These are phyloP conservation scores for Dioscorea cayenensis DNA, from an alignment of 116 monocot genomes.

Conservation along the genomic window DNA sequence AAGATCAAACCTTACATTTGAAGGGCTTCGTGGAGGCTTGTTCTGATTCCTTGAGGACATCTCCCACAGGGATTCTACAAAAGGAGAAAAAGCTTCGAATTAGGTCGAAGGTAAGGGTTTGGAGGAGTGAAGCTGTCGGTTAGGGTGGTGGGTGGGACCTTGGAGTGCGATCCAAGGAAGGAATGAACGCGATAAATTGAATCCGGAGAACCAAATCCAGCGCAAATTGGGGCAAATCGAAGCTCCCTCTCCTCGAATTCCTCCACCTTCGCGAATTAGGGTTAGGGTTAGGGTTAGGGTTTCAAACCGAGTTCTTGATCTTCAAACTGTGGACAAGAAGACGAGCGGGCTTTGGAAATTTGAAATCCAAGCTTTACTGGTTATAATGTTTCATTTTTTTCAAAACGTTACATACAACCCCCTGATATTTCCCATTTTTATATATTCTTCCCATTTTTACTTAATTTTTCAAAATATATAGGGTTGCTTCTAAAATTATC, in stretches of 20 bases:
- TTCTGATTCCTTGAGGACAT: slow-evolving; percentile 23
- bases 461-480: too few species aligned
- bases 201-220: neutral
- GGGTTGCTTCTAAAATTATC: too few species aligned
- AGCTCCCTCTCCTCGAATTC: too few species aligned
- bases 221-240: neutral
- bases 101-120: slow-evolving; percentile 5
- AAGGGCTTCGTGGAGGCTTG: slow-evolving; percentile 15
- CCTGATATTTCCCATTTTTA: too few species aligned
- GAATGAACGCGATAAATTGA: neutral
- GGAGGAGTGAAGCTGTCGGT: slow-evolving; percentile 8
- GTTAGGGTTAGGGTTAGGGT: neutral
- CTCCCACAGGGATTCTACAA: neutral
- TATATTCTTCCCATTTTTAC: too few species aligned
- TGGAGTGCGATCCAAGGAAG: slow-evolving; percentile 12
- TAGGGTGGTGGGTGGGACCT: slow-evolving; percentile 9
- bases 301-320: neutral
- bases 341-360: neutral
- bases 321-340: neutral
- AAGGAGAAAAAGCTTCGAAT: neutral
- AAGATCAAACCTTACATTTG: slow-evolving; percentile 20
- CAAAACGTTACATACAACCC: too few species aligned
- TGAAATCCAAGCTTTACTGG: neutral
- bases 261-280: neutral
- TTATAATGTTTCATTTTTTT: too few species aligned